These are phyloP conservation scores for Acer saccharum DNA, from an alignment of 345 rosid genomes.

Conservation along the genomic window DNA sequence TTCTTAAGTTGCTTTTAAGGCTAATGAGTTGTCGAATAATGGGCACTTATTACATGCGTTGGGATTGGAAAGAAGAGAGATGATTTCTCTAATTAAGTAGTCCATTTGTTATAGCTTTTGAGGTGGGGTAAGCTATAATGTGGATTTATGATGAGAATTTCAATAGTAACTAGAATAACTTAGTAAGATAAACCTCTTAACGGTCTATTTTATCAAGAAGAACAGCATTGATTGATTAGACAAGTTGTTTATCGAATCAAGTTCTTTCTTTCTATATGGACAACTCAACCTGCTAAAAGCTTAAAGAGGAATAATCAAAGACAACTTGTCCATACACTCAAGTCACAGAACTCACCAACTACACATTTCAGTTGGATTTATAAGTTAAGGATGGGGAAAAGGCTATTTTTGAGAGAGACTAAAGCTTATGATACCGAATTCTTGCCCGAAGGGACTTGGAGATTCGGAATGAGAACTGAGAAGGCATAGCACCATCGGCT, in stretches of 20 bases:
- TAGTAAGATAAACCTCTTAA: background rate
- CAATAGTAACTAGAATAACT: background rate
- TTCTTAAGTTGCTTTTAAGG: background rate
- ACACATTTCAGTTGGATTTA: no score
- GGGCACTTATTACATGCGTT: slow-evolving; percentile 25
- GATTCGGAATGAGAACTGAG: no score
- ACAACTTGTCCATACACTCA: background rate
- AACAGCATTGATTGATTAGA: background rate
- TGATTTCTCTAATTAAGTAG: slow-evolving; percentile 28
- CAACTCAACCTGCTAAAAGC: background rate
- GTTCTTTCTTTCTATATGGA: background rate
- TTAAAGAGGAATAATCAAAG: background rate
- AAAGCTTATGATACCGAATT: no score
- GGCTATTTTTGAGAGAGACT: no score
- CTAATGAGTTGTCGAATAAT: slow-evolving; percentile 39
- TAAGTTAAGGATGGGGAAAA: no score
- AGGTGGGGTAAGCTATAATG: slow-evolving; percentile 19
- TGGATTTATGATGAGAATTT: background rate
- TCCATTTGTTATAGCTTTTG: slow-evolving; percentile 16
- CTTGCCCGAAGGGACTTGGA: no score
- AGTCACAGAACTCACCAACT: no score
- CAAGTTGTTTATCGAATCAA: slow-evolving; percentile 7
- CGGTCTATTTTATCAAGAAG: background rate
- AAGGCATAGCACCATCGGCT: no score
- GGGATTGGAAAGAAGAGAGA: slow-evolving; percentile 14